Conservation (phyloP, 75 land plant species). For the Azolla pinnata region DNA sequence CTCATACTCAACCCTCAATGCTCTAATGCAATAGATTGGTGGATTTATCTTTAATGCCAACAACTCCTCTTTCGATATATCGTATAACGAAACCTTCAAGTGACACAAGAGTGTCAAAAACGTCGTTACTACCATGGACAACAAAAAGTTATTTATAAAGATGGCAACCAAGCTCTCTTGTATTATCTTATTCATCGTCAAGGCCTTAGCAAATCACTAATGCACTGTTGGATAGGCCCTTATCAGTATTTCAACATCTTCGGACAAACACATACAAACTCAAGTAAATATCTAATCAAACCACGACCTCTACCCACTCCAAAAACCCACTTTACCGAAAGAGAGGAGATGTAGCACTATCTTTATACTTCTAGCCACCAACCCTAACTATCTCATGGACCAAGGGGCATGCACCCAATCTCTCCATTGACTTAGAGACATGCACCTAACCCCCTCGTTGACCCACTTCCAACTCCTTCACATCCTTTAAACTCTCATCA, state of each 20-base stretch:
- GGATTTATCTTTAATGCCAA: not conserved
- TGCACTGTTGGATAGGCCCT: slow-evolving; percentile 4
- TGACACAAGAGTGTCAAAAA: not conserved
- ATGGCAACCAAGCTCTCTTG: not conserved
- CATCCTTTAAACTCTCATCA: too few species aligned
- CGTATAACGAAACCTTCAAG: not conserved
- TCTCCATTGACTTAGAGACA: too few species aligned
- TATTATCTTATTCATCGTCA: not conserved
- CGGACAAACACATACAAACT: too few species aligned
- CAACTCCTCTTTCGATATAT: not conserved
- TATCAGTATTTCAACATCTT: not conserved
- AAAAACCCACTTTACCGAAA: too few species aligned
- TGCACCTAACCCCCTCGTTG: too few species aligned
- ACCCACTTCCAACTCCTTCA: too few species aligned
- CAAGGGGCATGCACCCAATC: too few species aligned
- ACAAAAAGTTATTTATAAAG: not conserved
- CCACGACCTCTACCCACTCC: too few species aligned
- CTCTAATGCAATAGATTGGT: not conserved
- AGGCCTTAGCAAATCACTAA: not conserved
- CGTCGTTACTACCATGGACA: not conserved
- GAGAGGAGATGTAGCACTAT: too few species aligned
- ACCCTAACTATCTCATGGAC: too few species aligned
- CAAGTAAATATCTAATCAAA: too few species aligned
- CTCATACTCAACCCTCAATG: not conserved
- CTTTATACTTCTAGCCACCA: too few species aligned